phyloP scores from a whole-genome alignment of 192 early-diverging fungal genomes.

The Backusella macrospora region DNA sequence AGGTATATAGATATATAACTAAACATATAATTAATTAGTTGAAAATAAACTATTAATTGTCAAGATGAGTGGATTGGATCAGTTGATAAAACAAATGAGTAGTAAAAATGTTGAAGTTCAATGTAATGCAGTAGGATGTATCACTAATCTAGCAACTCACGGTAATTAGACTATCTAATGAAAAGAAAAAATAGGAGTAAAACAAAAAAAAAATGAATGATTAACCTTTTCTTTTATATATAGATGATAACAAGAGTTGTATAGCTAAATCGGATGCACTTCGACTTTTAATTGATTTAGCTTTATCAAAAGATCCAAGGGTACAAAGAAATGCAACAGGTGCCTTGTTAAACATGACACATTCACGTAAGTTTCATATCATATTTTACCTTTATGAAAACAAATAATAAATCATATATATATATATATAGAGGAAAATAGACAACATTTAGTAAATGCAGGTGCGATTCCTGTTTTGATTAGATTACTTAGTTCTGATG shows the following conservation, averaged over 20 bases:
- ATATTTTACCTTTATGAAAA: background rate
- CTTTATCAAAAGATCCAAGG: conserved; percentile 79
- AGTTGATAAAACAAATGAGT: conserved; percentile 84
- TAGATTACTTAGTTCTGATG: conserved; percentile 72
- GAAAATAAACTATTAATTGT: conserved; percentile 87
- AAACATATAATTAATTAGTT: conserved; percentile 47
- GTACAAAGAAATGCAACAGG: conserved; percentile 91
- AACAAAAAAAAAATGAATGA: background rate
- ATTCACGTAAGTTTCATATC: conserved; percentile 52
- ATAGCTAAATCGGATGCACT: conserved; percentile 86
- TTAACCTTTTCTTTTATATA: background rate
- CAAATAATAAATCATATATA: background rate
- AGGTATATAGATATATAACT: background rate
- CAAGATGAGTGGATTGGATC: conserved; percentile 78
- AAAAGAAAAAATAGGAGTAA: conserved; percentile 8
- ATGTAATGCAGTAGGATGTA: conserved; percentile 92
- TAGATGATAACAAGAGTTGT: conserved; percentile 85
- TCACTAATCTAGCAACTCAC: conserved; percentile 88
- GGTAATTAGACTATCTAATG: conserved; percentile 44
- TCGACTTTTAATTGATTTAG: conserved; percentile 70
- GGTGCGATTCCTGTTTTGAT: conserved; percentile 85
- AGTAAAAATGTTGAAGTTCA: conserved; percentile 87
- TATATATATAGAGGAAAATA: conserved; percentile 62
- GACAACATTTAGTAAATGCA: conserved; percentile 80
- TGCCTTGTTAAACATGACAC: conserved; percentile 95